Evolutionary conservation across 2,329 filamentous ascomycete genomes (phyloP).

Genomic region (Pseudopyrenochaeta lycopersici): DNA sequence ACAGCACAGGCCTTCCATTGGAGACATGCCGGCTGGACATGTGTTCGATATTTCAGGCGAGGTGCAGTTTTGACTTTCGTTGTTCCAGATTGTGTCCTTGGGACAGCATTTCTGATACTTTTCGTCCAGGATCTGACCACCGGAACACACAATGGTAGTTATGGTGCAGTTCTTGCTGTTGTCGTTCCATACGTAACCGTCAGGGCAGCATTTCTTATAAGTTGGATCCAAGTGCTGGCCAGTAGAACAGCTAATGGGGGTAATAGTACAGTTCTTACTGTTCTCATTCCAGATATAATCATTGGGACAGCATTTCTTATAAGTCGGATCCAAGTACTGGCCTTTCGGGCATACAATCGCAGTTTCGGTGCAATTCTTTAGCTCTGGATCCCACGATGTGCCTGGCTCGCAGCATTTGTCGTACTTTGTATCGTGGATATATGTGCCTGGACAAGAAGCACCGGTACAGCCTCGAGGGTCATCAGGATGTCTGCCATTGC

Average conservation of each 20-base stretch:
- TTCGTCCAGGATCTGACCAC: background rate
- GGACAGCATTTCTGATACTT: conserved; percentile 2
- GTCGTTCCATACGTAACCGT: no score
- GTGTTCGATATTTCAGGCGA: background rate
- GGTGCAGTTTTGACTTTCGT: background rate
- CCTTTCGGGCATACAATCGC: background rate
- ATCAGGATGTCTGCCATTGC: background rate
- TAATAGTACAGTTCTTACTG: no score
- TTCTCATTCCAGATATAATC: no score
- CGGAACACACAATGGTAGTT: background rate
- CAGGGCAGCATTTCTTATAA: no score
- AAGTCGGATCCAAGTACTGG: background rate
- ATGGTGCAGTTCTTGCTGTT: background rate
- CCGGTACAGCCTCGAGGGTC: background rate
- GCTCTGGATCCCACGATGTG: no score
- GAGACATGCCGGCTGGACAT: no score
- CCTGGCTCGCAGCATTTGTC: no score
- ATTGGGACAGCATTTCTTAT: conserved; percentile 1
- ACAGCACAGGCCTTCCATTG: no score
- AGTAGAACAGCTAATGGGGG: no score
- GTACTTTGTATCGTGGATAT: background rate
- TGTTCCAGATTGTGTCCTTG: background rate
- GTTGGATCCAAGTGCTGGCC: no score
- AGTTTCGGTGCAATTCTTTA: background rate
- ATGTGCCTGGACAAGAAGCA: background rate